These are phyloP conservation scores for Rhizopogon salebrosus DNA, from an alignment of 768 basidiomycete genomes.

Conservation along the genomic window DNA sequence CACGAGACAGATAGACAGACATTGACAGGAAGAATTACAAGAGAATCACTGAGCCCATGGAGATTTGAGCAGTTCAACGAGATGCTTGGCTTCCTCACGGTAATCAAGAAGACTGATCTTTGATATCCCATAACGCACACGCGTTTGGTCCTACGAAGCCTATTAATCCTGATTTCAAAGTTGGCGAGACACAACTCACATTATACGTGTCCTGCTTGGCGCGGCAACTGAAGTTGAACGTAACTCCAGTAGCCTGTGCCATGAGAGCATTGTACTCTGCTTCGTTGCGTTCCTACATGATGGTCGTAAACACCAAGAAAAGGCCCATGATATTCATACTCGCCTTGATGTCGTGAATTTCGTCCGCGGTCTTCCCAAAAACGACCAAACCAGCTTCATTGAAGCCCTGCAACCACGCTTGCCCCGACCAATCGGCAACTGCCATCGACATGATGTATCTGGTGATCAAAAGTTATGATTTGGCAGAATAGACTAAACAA, in stretches of 20 bases:
- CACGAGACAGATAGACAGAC: neutral
- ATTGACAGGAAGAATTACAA: slow-evolving; percentile 7
- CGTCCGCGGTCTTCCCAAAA: slow-evolving; percentile 75
- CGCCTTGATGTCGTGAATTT: slow-evolving; percentile 72
- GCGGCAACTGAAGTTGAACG: slow-evolving; percentile 79
- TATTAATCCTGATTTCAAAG: neutral
- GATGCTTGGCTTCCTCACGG: slow-evolving; percentile 53
- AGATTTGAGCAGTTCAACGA: slow-evolving; percentile 56
- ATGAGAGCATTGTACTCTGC: slow-evolving; percentile 52
- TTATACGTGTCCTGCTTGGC: slow-evolving; percentile 87
- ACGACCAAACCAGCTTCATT: slow-evolving; percentile 82
- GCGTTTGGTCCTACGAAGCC: slow-evolving; percentile 59
- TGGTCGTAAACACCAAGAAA: neutral
- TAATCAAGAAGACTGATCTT: slow-evolving; percentile 64
- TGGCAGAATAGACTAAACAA: neutral
- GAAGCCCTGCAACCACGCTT: slow-evolving; percentile 92
- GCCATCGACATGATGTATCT: slow-evolving; percentile 84
- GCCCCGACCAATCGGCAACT: slow-evolving; percentile 84
- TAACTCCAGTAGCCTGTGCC: slow-evolving; percentile 58
- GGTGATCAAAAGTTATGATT: slow-evolving; percentile 3
- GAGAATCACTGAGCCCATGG: slow-evolving; percentile 43
- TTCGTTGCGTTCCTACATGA: slow-evolving; percentile 53
- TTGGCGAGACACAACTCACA: too few species aligned
- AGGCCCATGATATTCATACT: neutral
- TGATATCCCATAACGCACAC: slow-evolving; percentile 80